A percentile compares a stretch with the other conserved stretches of the same genome.
Evolutionary conservation across 139 green algal genomes (phyloP).

Genomic region (Picochlorum sp.): DNA sequence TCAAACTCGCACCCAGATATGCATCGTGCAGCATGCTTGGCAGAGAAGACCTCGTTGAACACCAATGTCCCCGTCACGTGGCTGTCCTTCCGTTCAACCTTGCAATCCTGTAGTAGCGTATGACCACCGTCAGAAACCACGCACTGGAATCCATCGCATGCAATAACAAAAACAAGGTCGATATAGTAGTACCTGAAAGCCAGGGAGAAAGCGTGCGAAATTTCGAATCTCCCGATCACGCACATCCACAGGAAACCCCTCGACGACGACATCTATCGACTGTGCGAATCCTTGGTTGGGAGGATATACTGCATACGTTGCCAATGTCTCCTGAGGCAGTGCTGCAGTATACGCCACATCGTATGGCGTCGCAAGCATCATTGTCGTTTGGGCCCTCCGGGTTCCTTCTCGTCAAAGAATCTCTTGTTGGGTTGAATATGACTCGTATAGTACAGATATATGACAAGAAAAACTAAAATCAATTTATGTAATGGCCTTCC

Average conservation of each 20-base stretch:
- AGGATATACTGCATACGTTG: too few relatives aligned
- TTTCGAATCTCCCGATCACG: conserved; percentile 94
- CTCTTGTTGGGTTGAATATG: too few relatives aligned
- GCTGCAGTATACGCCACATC: too few relatives aligned
- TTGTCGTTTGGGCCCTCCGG: too few relatives aligned
- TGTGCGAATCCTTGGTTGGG: too few relatives aligned
- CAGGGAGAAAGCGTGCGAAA: conserved; percentile 80
- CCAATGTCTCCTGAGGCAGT: too few relatives aligned
- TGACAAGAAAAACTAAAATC: too few relatives aligned
- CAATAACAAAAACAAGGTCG: not conserved
- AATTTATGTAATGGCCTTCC: too few relatives aligned
- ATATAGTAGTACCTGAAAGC: conserved; percentile 65
- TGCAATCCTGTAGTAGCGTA: not conserved
- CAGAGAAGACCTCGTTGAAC: not conserved
- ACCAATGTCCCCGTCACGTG: not conserved
- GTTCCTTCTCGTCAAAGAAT: too few relatives aligned
- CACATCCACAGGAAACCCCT: conserved; percentile 77
- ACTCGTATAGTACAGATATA: too few relatives aligned
- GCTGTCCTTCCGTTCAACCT: not conserved
- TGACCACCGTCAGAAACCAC: not conserved
- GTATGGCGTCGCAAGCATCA: too few relatives aligned
- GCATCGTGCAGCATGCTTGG: not conserved
- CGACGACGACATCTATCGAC: too few relatives aligned
- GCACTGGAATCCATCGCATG: not conserved
- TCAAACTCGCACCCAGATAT: conserved; percentile 5